Evolutionary conservation across 768 basidiomycete species (phyloP), one percentile per base, ranked within the genome.

Genomic region (Phlebiopsis flavidoalba): DNA sequence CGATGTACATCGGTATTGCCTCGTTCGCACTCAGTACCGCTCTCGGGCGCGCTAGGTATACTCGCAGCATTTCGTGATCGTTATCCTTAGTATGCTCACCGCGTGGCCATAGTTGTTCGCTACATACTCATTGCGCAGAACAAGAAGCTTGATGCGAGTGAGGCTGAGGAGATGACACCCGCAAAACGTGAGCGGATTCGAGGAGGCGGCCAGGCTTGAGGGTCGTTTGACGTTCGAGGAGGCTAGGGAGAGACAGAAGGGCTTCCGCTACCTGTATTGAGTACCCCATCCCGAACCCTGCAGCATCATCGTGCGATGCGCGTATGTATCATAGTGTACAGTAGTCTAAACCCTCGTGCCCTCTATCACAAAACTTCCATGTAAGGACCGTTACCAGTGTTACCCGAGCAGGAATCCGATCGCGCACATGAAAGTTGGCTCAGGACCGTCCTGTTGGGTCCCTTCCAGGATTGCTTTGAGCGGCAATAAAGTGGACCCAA

Each of bases 331-430:
- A 43, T 17, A 8, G 17, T 43, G 40, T 43, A 43, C 8, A 43
- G 40, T 17, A 43, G 40, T 43, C 40, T 43, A 43, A 43, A 43
- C 40, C n/a, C 40, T 12, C 40, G 40, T 43, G 40, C 40, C 12
- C 26, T 31, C 6, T 31, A 31, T 99, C 97, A 65, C 98, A 99
- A n/a, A 77, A 98, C 98, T 77, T 98, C 94, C 93, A 95, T 96
- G 75, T 95, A 95, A 77, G 96, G 98, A 78, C 95, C 98, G 68
- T 98, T 98, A 74, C 98, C 98, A 26, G 95, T 98, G 79, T 98
- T 97, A 91, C 93, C 19, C 17, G 11, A 21, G 15, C 22, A 49
- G 26, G 59, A 49, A 33, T 40, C 37, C 37, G 37, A 40, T 40
- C 37, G 37, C 37, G 14, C n/a, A n/a, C n/a, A 31, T 31, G 26